Evolutionary conservation across 805 yeast species (phyloP).

Genomic region (Ogataea methylovora): DNA sequence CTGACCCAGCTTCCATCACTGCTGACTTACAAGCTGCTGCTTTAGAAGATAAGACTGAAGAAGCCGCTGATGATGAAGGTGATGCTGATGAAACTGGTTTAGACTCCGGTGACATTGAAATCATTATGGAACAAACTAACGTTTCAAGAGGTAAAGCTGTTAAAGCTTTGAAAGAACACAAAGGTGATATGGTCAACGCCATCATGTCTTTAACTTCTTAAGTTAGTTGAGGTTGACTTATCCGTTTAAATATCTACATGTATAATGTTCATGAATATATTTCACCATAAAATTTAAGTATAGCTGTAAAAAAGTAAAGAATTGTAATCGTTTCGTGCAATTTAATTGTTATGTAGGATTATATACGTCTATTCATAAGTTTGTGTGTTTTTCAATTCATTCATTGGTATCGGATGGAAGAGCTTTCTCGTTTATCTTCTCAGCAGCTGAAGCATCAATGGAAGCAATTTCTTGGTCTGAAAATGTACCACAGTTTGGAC

Average conservation of each 20-base stretch:
- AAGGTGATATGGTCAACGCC: conserved; percentile 93
- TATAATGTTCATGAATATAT: too few species aligned
- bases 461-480: too few species aligned
- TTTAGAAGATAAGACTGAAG: conserved; percentile 32
- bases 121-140: conserved; percentile 87
- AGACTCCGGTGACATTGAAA: conserved; percentile 71
- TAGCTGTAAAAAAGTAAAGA: too few species aligned
- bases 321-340: too few species aligned
- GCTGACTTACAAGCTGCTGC: conserved; percentile 71
- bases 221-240: background rate
- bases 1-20: conserved; percentile 72
- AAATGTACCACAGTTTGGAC: conserved; percentile 57
- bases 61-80: conserved; percentile 43
- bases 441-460: too few species aligned
- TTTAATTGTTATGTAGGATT: too few species aligned
- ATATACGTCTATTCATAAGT: too few species aligned
- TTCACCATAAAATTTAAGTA: too few species aligned
- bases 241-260: too few species aligned
- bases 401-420: too few species aligned
- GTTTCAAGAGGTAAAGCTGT: conserved; percentile 86
- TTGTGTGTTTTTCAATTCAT: too few species aligned
- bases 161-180: conserved; percentile 80
- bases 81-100: conserved; percentile 84
- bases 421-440: too few species aligned
- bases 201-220: conserved; percentile 63